These are phyloP conservation scores for Heliophila coronopifolia DNA, from an alignment of 441 rosid species.

Conservation along the genomic window DNA sequence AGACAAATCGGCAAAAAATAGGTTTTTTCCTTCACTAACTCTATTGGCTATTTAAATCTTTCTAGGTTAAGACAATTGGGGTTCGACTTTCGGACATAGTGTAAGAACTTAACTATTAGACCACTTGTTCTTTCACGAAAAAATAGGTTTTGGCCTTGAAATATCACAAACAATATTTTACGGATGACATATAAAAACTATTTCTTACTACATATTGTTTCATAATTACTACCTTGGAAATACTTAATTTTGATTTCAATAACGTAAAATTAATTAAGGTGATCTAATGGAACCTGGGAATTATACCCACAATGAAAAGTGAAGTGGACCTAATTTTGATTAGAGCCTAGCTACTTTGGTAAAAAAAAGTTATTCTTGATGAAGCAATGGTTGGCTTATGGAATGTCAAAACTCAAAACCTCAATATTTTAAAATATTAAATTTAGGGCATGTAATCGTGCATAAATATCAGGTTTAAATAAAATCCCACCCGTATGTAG, in stretches of 20 bases:
- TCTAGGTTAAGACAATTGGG: too few relatives aligned
- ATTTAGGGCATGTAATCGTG: slow-evolving; percentile 23
- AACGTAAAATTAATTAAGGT: slow-evolving; percentile 14
- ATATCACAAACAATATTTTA: not conserved
- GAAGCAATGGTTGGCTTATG: slow-evolving; percentile 29
- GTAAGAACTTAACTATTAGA: too few relatives aligned
- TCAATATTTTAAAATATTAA: slow-evolving; percentile 19
- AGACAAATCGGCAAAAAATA: too few relatives aligned
- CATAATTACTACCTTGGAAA: not conserved
- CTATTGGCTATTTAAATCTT: too few relatives aligned
- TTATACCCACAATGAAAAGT: slow-evolving; percentile 11
- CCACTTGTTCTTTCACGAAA: too few relatives aligned
- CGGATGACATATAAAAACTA: not conserved
- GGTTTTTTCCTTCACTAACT: too few relatives aligned
- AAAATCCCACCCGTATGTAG: slow-evolving; percentile 24
- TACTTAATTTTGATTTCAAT: not conserved
- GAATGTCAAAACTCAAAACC: slow-evolving; percentile 39
- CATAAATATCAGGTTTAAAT: slow-evolving; percentile 30
- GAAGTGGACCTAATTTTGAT: slow-evolving; percentile 24
- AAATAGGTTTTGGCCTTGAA: too few relatives aligned
- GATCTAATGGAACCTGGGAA: slow-evolving; percentile 4
- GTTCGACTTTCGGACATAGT: too few relatives aligned
- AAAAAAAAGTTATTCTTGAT: slow-evolving; percentile 25
- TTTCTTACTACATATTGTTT: not conserved
- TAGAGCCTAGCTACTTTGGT: slow-evolving; percentile 26